Evolutionary conservation across 2,329 filamentous ascomycete species (phyloP).

Genomic region (Bipolaris gigantea): DNA sequence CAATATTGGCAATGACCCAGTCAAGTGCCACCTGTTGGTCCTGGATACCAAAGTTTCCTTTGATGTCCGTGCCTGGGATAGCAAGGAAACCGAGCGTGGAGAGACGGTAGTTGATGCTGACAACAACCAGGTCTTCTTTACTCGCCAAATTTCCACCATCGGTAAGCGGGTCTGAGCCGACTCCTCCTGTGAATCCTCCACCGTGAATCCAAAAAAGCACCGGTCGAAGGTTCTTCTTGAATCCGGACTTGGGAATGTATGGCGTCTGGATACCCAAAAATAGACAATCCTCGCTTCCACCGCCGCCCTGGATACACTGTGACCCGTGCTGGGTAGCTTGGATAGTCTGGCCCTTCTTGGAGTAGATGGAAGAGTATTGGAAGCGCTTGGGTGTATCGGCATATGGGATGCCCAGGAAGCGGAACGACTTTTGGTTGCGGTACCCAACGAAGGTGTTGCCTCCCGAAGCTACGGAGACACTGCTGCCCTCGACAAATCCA

Average conservation of each 20-base stretch:
- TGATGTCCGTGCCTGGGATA: conserved; percentile 57
- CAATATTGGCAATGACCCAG: conserved; percentile 53
- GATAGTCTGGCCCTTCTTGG: conserved; percentile 50
- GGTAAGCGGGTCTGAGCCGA: conserved; percentile 34
- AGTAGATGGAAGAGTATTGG: conserved; percentile 53
- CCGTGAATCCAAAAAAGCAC: conserved; percentile 59
- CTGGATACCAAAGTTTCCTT: conserved; percentile 58
- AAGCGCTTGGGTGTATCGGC: conserved; percentile 49
- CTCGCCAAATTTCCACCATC: conserved; percentile 62
- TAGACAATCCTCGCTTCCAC: conserved; percentile 52
- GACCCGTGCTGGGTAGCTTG: conserved; percentile 52
- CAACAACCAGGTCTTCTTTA: conserved; percentile 61
- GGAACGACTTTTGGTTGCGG: conserved; percentile 55
- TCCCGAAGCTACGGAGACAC: conserved; percentile 46
- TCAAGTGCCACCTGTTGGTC: conserved; percentile 56
- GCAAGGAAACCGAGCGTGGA: conserved; percentile 62
- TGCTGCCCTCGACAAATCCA: conserved; percentile 26
- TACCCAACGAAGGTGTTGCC: conserved; percentile 55
- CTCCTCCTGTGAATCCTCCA: conserved; percentile 59
- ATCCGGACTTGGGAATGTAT: conserved; percentile 43
- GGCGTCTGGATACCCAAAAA: conserved; percentile 54
- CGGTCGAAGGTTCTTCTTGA: conserved; percentile 47
- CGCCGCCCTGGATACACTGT: conserved; percentile 48
- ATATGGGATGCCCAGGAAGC: conserved; percentile 53
- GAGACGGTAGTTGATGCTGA: conserved; percentile 63